phyloP scores from a whole-genome alignment of 1,284 basidiomycete species.

The Sporisorium iseilematis-ciliati region DNA sequence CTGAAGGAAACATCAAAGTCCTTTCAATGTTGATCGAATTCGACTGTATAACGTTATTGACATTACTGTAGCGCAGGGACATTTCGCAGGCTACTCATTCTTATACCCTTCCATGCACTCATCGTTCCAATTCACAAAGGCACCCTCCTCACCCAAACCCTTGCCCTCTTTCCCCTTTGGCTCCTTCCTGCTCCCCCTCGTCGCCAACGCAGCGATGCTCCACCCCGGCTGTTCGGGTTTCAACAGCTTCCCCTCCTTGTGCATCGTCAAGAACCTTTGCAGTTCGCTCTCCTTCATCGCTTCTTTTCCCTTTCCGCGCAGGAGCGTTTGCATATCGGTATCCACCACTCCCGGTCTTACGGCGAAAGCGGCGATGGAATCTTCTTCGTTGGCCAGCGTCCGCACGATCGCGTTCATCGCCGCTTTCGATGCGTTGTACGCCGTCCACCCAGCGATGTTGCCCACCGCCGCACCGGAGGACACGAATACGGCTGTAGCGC shows the following conservation, averaged over 20 bases:
- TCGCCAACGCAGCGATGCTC: conserved; percentile 75
- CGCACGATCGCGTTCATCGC: conserved; percentile 85
- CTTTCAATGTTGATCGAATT: too few species aligned
- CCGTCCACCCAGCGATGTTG: conserved; percentile 78
- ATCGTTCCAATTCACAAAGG: conserved; percentile 77
- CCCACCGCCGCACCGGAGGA: conserved; percentile 84
- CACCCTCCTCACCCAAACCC: conserved; percentile 71
- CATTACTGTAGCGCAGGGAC: too few species aligned
- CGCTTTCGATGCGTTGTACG: conserved; percentile 78
- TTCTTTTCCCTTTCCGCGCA: neutral
- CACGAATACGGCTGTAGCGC: conserved; percentile 80
- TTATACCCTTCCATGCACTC: conserved; percentile 22
- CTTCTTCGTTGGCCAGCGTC: conserved; percentile 85
- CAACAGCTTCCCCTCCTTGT: conserved; percentile 76
- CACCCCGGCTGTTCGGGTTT: conserved; percentile 74
- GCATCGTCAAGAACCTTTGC: conserved; percentile 75
- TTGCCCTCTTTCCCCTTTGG: conserved; percentile 69
- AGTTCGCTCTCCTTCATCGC: conserved; percentile 71
- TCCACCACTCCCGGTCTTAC: conserved; percentile 87
- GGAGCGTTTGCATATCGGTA: conserved; percentile 59
- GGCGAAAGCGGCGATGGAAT: conserved; percentile 79
- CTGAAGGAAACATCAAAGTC: too few species aligned
- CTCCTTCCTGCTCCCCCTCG: conserved; percentile 70
- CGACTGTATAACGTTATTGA: too few species aligned
- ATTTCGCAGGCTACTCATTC: conserved; percentile 11